These are phyloP conservation scores for Mycena polygramma DNA, from an alignment of 768 basidiomycete species.

Conservation along the genomic window DNA sequence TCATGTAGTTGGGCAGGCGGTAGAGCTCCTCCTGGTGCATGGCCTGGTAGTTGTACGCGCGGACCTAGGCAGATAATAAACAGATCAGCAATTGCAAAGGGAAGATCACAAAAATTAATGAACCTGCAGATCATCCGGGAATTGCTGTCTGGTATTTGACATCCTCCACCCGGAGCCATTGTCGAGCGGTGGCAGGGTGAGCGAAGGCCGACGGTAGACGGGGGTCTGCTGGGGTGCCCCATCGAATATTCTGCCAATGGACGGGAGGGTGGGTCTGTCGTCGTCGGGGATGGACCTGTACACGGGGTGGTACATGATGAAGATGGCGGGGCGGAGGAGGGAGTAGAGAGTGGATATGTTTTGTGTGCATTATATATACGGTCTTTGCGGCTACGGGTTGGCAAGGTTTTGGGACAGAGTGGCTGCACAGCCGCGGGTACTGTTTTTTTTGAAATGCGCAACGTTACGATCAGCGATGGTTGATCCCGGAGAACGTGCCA, in stretches of 20 bases:
- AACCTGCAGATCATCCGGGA: slow-evolving; percentile 31
- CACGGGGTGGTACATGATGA: slow-evolving; percentile 31
- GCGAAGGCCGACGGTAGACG: slow-evolving; percentile 33
- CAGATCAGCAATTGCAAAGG: background rate
- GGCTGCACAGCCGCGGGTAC: slow-evolving; percentile 10
- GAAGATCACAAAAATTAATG: background rate
- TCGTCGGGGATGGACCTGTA: slow-evolving; percentile 27
- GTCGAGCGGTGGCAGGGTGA: slow-evolving; percentile 37
- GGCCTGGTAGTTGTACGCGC: slow-evolving; percentile 18
- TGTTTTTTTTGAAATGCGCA: slow-evolving; percentile 10
- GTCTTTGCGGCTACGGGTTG: slow-evolving; percentile 9
- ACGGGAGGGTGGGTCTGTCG: slow-evolving; percentile 41
- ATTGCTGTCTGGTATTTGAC: background rate
- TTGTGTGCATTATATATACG: background rate
- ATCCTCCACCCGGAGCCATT: slow-evolving; percentile 33
- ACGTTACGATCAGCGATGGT: slow-evolving; percentile 17
- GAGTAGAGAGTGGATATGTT: background rate
- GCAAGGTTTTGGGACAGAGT: slow-evolving; percentile 21
- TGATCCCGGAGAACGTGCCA: slow-evolving; percentile 3
- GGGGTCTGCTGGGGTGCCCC: slow-evolving; percentile 21
- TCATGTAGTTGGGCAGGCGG: slow-evolving; percentile 29
- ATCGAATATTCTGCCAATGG: slow-evolving; percentile 44
- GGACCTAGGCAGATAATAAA: background rate
- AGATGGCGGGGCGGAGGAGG: background rate
- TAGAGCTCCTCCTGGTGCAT: slow-evolving; percentile 33